These are phyloP conservation scores for Hansenula sp. DNA, from an alignment of 1,139 yeast genomes.

Conservation along the genomic window DNA sequence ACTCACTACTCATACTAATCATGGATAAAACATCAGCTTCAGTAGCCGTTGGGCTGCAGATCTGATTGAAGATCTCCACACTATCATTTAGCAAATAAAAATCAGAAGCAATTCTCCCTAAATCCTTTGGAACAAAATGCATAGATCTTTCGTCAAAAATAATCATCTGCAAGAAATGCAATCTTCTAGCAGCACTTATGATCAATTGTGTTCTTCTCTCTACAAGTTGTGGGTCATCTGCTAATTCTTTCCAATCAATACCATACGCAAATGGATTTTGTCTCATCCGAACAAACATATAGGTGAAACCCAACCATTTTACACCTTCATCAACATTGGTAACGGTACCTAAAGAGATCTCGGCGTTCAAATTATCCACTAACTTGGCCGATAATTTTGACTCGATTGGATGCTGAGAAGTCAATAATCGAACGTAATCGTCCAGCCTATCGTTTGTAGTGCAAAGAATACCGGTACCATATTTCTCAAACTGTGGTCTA, in stretches of 20 bases:
- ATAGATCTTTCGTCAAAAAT: constrained; percentile 84
- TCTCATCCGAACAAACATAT: constrained; percentile 89
- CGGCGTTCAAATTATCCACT: constrained; percentile 93
- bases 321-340: constrained; percentile 94
- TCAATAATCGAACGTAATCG: constrained; percentile 79
- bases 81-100: constrained; percentile 83
- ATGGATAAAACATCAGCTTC: constrained; percentile 91
- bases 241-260: constrained; percentile 81
- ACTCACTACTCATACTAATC: constrained; percentile 91
- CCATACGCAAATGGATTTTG: constrained; percentile 94
- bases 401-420: constrained; percentile 97
- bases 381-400: constrained; percentile 73
- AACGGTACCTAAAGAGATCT: constrained; percentile 91
- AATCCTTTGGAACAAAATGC: constrained; percentile 77
- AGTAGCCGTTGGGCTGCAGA: constrained; percentile 80
- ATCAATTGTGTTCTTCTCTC: constrained; percentile 75
- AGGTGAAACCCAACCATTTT: constrained; percentile 95
- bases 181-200: constrained; percentile 71
- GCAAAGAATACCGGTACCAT: constrained; percentile 89
- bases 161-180: constrained; percentile 88
- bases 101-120: constrained; percentile 93
- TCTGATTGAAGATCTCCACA: constrained; percentile 83
- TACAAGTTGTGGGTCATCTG: constrained; percentile 77
- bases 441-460: constrained; percentile 81
- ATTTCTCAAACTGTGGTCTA: constrained; percentile 92